Evolutionary conservation across 2,329 filamentous ascomycete species (phyloP).

Genomic region (Hypocreales sp.): DNA sequence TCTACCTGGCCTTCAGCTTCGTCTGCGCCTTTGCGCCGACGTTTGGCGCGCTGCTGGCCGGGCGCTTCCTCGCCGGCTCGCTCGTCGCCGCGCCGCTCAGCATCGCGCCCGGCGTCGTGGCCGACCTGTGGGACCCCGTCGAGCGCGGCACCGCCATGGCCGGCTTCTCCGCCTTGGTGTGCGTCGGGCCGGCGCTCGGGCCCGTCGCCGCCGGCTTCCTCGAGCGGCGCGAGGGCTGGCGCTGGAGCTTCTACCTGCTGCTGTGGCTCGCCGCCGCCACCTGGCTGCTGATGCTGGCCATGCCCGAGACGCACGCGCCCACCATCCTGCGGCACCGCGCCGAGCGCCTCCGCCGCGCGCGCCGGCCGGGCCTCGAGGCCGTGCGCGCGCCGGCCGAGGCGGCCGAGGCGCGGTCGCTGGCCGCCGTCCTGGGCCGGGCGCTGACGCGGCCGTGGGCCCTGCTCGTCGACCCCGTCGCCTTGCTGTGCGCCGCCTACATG

Average conservation of each 20-base stretch:
- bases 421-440: constrained; percentile 31
- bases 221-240: constrained; percentile 36
- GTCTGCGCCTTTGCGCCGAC: constrained; percentile 39
- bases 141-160: constrained; percentile 39
- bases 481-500: constrained; percentile 35
- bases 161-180: constrained; percentile 35
- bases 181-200: constrained; percentile 35
- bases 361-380: constrained; percentile 34
- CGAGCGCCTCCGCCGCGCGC: constrained; percentile 27
- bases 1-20: constrained; percentile 35
- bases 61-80: constrained; percentile 38
- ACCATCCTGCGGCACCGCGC: constrained; percentile 38
- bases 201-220: constrained; percentile 42
- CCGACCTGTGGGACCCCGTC: constrained; percentile 35
- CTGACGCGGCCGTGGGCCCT: constrained; percentile 38
- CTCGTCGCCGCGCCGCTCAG: constrained; percentile 35
- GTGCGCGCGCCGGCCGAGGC: constrained; percentile 33
- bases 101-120: constrained; percentile 34
- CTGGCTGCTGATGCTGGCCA: constrained; percentile 32
- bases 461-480: constrained; percentile 35
- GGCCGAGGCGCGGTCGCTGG: constrained; percentile 22
- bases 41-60: constrained; percentile 34
- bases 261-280: constrained; percentile 25
- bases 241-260: constrained; percentile 34
- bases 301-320: constrained; percentile 40